Percentiles rank a stretch among this genome's conserved stretches.
phyloP scores from a whole-genome alignment of 1,284 basidiomycete genomes.

The Mycosarcoma mackinlayi region DNA sequence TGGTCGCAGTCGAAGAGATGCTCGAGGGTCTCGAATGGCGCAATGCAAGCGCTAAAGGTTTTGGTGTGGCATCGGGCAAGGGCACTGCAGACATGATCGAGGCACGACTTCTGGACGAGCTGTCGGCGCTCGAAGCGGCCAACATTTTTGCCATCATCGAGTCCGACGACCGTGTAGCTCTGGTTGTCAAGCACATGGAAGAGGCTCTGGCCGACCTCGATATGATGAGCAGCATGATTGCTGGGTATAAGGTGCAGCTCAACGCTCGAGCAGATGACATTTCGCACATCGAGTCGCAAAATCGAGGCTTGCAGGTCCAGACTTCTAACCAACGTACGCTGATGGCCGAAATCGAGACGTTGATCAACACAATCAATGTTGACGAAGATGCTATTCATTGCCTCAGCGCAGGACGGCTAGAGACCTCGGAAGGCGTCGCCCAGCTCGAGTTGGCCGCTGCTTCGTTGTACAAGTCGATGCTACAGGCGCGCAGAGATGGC shows the following conservation, averaged over 20 bases:
- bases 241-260: conserved; percentile 63
- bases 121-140: conserved; percentile 71
- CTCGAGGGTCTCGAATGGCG: conserved; percentile 95
- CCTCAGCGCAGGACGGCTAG: conserved; percentile 86
- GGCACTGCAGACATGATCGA: conserved; percentile 67
- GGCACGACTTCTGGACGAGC: conserved; percentile 63
- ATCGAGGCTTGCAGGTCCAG: conserved; percentile 95
- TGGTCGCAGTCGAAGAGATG: conserved; percentile 84
- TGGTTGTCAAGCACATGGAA: conserved; percentile 89
- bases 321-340: conserved; percentile 88
- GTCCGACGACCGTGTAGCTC: conserved; percentile 81
- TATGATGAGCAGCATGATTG: conserved; percentile 73
- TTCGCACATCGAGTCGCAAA: conserved; percentile 92
- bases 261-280: conserved; percentile 78
- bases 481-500: conserved; percentile 82
- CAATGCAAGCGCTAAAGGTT: conserved; percentile 25
- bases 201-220: conserved; percentile 86
- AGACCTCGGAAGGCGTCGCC: conserved; percentile 78
- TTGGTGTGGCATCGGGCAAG: conserved; percentile 25
- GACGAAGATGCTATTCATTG: conserved; percentile 79
- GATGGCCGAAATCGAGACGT: conserved; percentile 60
- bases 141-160: conserved; percentile 98
- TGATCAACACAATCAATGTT: conserved; percentile 91
- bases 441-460: conserved; percentile 82
- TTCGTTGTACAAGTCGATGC: conserved; percentile 92